Conservation (phyloP, 306 rosid species). For the Rubus parviflorus region DNA sequence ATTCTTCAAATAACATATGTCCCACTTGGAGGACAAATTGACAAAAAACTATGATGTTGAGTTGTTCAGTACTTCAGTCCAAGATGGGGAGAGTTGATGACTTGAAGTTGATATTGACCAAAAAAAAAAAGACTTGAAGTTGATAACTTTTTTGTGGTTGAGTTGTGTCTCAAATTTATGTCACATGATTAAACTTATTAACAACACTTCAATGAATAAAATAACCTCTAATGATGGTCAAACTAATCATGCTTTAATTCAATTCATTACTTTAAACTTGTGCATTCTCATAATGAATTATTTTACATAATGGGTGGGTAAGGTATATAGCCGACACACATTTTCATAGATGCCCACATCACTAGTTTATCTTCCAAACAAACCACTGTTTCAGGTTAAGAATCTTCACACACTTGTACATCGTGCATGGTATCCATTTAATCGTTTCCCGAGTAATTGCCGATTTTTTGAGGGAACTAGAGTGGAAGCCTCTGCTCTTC, state of each 20-base stretch:
- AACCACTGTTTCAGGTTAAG: conserved; percentile 13
- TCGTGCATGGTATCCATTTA: conserved; percentile 28
- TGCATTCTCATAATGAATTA: conserved; percentile 31
- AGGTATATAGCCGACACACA: conserved; percentile 52
- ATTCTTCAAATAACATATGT: not conserved
- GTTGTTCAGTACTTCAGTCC: not conserved
- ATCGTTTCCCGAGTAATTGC: conserved; percentile 17
- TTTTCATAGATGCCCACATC: conserved; percentile 46
- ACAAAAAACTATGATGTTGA: not conserved
- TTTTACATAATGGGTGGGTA: conserved; percentile 41
- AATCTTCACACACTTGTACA: conserved; percentile 32
- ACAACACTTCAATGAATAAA: conserved; percentile 11
- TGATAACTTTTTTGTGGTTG: not conserved
- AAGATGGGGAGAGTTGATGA: not conserved
- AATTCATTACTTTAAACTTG: conserved; percentile 28
- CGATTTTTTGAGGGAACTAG: conserved; percentile 13
- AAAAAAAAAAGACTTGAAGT: not conserved
- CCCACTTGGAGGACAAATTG: not conserved
- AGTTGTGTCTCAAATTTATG: not conserved
- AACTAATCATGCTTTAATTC: conserved; percentile 40
- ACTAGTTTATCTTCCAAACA: conserved; percentile 30
- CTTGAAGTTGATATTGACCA: too few species aligned
- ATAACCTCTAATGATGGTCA: conserved; percentile 44
- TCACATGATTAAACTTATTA: not conserved
- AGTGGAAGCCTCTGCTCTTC: conserved; percentile 6